phyloP scores from a whole-genome alignment of 768 basidiomycete species.

The Royoungia palumana region DNA sequence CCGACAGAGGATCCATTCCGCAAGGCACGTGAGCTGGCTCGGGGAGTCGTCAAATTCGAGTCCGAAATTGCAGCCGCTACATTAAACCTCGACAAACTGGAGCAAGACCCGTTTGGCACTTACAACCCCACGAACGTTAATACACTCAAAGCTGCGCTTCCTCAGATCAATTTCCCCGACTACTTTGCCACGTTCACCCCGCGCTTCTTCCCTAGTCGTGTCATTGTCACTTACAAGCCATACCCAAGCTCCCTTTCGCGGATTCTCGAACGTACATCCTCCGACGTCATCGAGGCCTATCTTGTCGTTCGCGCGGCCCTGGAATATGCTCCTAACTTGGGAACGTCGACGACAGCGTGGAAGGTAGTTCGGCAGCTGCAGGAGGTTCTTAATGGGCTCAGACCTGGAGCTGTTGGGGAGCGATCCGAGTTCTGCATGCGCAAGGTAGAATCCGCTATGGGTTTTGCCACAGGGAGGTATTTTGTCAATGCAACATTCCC shows the following conservation, averaged over 20 bases:
- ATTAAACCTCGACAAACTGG: slow-evolving; percentile 73
- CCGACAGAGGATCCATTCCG: slow-evolving; percentile 33
- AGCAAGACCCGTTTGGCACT: slow-evolving; percentile 78
- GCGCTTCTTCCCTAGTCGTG: slow-evolving; percentile 65
- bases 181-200: slow-evolving; percentile 87
- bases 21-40: slow-evolving; percentile 61
- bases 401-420: slow-evolving; percentile 81
- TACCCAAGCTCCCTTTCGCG: slow-evolving; percentile 66
- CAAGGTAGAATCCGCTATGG: slow-evolving; percentile 67
- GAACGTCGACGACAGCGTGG: slow-evolving; percentile 74
- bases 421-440: slow-evolving; percentile 81
- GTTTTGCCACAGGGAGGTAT: slow-evolving; percentile 87
- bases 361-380: slow-evolving; percentile 65
- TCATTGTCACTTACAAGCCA: slow-evolving; percentile 80
- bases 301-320: slow-evolving; percentile 76
- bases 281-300: slow-evolving; percentile 82
- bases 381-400: slow-evolving; percentile 77
- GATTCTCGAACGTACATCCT: slow-evolving; percentile 63
- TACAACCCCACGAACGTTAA: slow-evolving; percentile 81
- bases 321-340: slow-evolving; percentile 65
- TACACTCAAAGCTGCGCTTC: slow-evolving; percentile 64
- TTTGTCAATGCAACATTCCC: slow-evolving; percentile 85
- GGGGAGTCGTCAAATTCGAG: slow-evolving; percentile 76
- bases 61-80: slow-evolving; percentile 71
- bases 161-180: slow-evolving; percentile 76